Evolutionary conservation across 371 early-diverging fungal genomes (phyloP).

Genomic region (Apophysomyces elegans): DNA sequence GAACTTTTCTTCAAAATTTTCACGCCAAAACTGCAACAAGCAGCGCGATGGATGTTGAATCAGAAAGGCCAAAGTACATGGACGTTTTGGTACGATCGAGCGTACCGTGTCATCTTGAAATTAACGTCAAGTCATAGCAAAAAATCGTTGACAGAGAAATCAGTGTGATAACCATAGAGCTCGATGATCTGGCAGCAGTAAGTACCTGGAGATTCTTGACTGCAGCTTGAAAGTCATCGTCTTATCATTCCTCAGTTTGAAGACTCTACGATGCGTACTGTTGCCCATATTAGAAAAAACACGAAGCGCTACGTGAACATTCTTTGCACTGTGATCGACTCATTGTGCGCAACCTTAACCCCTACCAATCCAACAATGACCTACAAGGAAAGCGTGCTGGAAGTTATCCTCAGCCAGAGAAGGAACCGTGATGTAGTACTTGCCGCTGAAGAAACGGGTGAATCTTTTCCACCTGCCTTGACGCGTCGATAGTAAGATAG

Average conservation of each 20-base stretch:
- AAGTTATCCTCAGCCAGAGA: slow-evolving; percentile 90
- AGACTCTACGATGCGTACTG: slow-evolving; percentile 41
- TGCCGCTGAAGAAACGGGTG: slow-evolving; percentile 47
- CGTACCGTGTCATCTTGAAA: neutral
- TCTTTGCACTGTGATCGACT: slow-evolving; percentile 71
- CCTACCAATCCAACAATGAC: slow-evolving; percentile 70
- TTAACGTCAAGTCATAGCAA: slow-evolving; percentile 47
- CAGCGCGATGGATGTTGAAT: slow-evolving; percentile 36
- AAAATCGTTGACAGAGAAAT: slow-evolving; percentile 61
- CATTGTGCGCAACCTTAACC: slow-evolving; percentile 46
- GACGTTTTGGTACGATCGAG: slow-evolving; percentile 30
- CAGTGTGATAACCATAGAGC: slow-evolving; percentile 58
- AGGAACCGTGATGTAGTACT: slow-evolving; percentile 69
- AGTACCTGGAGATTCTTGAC: slow-evolving; percentile 13
- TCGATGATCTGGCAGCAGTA: slow-evolving; percentile 65
- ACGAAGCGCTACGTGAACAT: slow-evolving; percentile 85
- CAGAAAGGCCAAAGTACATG: slow-evolving; percentile 31
- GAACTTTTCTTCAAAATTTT: slow-evolving; percentile 33
- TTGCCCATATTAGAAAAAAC: slow-evolving; percentile 76
- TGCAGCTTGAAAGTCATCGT: neutral
- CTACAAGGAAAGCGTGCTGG: slow-evolving; percentile 82
- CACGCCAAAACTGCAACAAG: slow-evolving; percentile 20
- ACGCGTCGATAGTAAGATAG: slow-evolving; percentile 83
- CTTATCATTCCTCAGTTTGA: slow-evolving; percentile 27
- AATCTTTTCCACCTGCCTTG: slow-evolving; percentile 78